Percentiles rank a stretch among this genome's conserved stretches.
phyloP scores from a whole-genome alignment of 2,329 filamentous ascomycete species.

The Penicillium sp. region DNA sequence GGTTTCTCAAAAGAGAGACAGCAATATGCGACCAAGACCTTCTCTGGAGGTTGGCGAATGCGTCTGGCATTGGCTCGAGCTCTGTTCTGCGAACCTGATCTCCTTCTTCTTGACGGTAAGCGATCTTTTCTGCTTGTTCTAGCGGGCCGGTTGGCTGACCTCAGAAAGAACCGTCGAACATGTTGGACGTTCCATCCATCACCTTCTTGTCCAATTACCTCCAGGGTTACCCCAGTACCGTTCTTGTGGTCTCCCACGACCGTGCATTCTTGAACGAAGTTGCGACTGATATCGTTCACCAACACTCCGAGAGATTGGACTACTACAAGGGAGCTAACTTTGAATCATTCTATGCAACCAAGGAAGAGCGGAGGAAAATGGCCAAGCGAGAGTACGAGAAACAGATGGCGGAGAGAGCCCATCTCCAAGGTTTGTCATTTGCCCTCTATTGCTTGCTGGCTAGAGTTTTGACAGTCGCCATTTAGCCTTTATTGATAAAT shows the following conservation, averaged over 20 bases:
- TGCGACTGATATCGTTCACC: slow-evolving; percentile 97
- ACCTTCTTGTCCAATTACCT: slow-evolving; percentile 96
- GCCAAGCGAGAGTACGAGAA: slow-evolving; percentile 97
- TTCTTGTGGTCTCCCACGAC: slow-evolving; percentile 97
- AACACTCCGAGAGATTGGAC: slow-evolving; percentile 93
- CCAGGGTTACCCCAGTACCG: slow-evolving; percentile 86
- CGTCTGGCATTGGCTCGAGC: slow-evolving; percentile 88
- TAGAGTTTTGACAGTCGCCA: slow-evolving; percentile 6
- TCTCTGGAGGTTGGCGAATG: slow-evolving; percentile 99
- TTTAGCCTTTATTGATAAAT: slow-evolving; percentile 93
- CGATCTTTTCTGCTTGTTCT: neutral
- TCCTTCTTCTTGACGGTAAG: slow-evolving; percentile 76
- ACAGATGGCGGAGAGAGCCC: slow-evolving; percentile 88
- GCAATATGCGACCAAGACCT: slow-evolving; percentile 89
- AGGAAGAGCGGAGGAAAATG: slow-evolving; percentile 93
- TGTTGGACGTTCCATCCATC: slow-evolving; percentile 99
- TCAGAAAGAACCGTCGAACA: slow-evolving; percentile 83
- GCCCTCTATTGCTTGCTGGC: neutral
- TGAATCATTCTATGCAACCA: slow-evolving; percentile 91
- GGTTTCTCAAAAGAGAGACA: slow-evolving; percentile 93
- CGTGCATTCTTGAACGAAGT: slow-evolving; percentile 98
- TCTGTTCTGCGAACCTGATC: slow-evolving; percentile 94
- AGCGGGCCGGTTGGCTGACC: slow-evolving; percentile 16
- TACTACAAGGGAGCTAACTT: slow-evolving; percentile 99
- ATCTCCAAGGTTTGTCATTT: slow-evolving; percentile 62